Evolutionary conservation across 768 basidiomycete genomes (phyloP).

Genomic region (Mycena indigotica): DNA sequence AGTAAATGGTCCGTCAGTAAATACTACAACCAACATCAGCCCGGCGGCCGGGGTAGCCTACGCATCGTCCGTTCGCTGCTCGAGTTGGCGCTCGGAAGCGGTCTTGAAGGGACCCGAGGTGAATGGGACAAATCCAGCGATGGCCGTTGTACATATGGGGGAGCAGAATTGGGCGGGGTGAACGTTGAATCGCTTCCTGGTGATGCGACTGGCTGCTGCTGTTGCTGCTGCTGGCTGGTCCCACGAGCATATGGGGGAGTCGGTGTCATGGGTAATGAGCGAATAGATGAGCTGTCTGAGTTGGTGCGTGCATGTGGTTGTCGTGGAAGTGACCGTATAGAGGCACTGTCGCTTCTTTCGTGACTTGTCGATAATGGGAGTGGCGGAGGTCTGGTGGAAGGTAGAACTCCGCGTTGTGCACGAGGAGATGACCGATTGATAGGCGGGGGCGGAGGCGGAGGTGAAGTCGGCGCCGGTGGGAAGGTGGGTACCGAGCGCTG

Average conservation of each 20-base stretch:
- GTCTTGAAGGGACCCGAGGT: not conserved
- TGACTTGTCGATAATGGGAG: constrained; percentile 1
- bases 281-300: constrained; percentile 10
- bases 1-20: too few relatives aligned
- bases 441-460: constrained; percentile 30
- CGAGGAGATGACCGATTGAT: constrained; percentile 9
- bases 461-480: constrained; percentile 33
- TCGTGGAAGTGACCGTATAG: not conserved
- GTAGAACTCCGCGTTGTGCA: constrained; percentile 1
- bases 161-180: constrained; percentile 14
- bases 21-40: too few relatives aligned
- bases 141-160: constrained; percentile 11
- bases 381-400: not conserved
- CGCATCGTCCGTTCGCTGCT: constrained; percentile 9
- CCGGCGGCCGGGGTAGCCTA: constrained; percentile 17
- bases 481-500: constrained; percentile 10
- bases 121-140: constrained; percentile 11
- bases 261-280: constrained; percentile 18
- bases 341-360: not conserved
- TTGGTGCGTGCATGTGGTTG: not conserved
- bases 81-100: too few relatives aligned
- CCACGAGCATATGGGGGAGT: constrained; percentile 14
- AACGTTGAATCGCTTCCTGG: not conserved
- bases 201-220: not conserved
- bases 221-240: not conserved